Percentiles rank a stretch among this genome's conserved stretches.
These are phyloP conservation scores for Alternaria triticimaculans DNA, from an alignment of 2,329 filamentous ascomycete species.

Conservation along the genomic window DNA sequence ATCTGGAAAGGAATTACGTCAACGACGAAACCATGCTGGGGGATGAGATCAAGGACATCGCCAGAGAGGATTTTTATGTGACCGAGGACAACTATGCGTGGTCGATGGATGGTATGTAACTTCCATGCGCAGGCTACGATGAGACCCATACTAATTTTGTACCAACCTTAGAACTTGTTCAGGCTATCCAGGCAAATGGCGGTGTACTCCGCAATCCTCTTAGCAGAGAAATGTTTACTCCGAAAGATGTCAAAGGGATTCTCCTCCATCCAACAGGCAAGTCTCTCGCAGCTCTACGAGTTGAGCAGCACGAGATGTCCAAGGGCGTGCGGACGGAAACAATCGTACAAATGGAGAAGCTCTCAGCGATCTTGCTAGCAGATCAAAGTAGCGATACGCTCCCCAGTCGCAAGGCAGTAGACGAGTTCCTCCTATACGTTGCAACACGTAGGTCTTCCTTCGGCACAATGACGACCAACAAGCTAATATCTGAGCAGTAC, in stretches of 20 bases:
- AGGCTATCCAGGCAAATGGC: slow-evolving; percentile 39
- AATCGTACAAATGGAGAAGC: slow-evolving; percentile 38
- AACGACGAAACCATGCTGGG: slow-evolving; percentile 48
- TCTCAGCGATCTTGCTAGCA: slow-evolving; percentile 33
- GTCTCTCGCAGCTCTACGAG: slow-evolving; percentile 34
- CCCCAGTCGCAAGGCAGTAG: slow-evolving; percentile 38
- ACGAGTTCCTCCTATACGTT: slow-evolving; percentile 43
- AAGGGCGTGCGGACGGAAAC: slow-evolving; percentile 42
- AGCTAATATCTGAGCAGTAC: slow-evolving; percentile 19
- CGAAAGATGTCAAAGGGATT: slow-evolving; percentile 41
- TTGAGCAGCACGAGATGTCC: slow-evolving; percentile 42
- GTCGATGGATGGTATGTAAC: slow-evolving; percentile 12
- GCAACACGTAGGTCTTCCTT: slow-evolving; percentile 35
- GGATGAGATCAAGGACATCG: slow-evolving; percentile 41
- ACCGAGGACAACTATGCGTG: slow-evolving; percentile 52
- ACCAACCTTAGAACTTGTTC: slow-evolving; percentile 32
- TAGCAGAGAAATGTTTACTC: slow-evolving; percentile 45
- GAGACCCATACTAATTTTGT: slow-evolving; percentile 31
- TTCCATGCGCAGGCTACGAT: background rate
- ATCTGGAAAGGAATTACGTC: slow-evolving; percentile 41
- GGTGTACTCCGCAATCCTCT: slow-evolving; percentile 45
- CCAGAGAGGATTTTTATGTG: slow-evolving; percentile 44
- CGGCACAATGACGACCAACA: background rate
- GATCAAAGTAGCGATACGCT: slow-evolving; percentile 37
- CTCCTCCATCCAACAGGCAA: slow-evolving; percentile 35